Evolutionary conservation across 176 grass and related monocot species (phyloP).

Genomic region (Elymus sibiricus): DNA sequence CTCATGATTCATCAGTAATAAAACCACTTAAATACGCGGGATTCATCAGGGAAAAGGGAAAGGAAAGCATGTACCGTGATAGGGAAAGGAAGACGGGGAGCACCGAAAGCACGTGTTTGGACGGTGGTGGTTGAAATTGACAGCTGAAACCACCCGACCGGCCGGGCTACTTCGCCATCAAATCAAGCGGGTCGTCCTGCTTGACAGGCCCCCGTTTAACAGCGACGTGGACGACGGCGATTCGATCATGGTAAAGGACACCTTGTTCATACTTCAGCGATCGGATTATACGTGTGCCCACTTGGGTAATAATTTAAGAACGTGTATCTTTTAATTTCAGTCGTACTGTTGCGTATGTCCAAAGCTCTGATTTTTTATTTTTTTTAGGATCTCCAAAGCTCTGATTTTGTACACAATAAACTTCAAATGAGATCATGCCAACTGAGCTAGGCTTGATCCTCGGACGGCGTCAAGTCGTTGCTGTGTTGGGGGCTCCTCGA

Average conservation of each 20-base stretch:
- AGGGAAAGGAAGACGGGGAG: background rate
- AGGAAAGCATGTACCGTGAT: background rate
- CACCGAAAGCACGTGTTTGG: constrained; percentile 30
- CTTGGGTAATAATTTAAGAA: no score
- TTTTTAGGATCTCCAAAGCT: no score
- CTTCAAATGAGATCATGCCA: background rate
- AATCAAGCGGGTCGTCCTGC: background rate
- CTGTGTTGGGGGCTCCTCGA: background rate
- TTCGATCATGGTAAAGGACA: background rate
- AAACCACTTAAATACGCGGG: background rate
- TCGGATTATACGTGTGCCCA: background rate
- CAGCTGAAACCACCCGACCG: background rate
- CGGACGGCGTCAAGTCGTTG: background rate
- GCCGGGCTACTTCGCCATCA: constrained; percentile 1
- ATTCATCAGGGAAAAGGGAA: background rate
- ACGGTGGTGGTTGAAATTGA: constrained; percentile 21
- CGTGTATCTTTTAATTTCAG: no score
- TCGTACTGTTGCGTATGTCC: no score
- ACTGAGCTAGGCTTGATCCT: background rate
- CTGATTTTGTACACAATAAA: background rate
- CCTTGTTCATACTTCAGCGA: background rate
- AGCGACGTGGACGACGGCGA: background rate
- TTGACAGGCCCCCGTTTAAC: background rate
- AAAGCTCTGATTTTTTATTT: no score
- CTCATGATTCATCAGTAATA: no score